A percentile compares a stretch with the other conserved stretches of the same genome.
phyloP scores from a whole-genome alignment of 2,329 filamentous ascomycete species.

The Mycogone perniciosa region DNA sequence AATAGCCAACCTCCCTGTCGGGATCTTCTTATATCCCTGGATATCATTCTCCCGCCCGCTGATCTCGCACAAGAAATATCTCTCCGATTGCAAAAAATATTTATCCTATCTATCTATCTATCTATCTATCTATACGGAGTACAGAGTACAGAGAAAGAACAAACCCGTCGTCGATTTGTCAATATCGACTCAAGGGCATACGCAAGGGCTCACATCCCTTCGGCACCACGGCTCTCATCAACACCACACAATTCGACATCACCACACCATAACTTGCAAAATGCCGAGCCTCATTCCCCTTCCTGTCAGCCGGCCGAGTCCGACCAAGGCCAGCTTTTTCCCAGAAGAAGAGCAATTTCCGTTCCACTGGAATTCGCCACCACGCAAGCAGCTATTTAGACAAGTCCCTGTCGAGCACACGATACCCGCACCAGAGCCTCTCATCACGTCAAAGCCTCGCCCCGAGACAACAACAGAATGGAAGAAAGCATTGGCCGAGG shows the following conservation, averaged over 20 bases:
- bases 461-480: constrained; percentile 41
- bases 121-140: not conserved
- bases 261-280: not conserved
- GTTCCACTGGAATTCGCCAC: not conserved
- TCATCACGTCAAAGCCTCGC: constrained; percentile 30
- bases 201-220: too few relatives aligned
- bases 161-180: too few relatives aligned
- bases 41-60: too few relatives aligned
- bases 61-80: too few relatives aligned
- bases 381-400: constrained; percentile 1
- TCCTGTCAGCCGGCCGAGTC: constrained; percentile 19
- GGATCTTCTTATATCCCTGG: too few relatives aligned
- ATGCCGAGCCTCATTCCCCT: constrained; percentile 30
- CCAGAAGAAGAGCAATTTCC: constrained; percentile 1
- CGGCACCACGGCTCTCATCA: too few relatives aligned
- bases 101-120: not conserved
- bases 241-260: too few relatives aligned
- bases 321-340: constrained; percentile 5
- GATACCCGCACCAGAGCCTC: constrained; percentile 15
- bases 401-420: constrained; percentile 1
- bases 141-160: not conserved
- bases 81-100: too few relatives aligned
- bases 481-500: constrained; percentile 43
- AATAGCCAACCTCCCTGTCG: too few relatives aligned
- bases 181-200: too few relatives aligned